Percentiles rank a stretch among this genome's conserved stretches.
Evolutionary conservation across 108 stramenopile genomes (phyloP).

Genomic region (Cyclostephanos invisitatus): DNA sequence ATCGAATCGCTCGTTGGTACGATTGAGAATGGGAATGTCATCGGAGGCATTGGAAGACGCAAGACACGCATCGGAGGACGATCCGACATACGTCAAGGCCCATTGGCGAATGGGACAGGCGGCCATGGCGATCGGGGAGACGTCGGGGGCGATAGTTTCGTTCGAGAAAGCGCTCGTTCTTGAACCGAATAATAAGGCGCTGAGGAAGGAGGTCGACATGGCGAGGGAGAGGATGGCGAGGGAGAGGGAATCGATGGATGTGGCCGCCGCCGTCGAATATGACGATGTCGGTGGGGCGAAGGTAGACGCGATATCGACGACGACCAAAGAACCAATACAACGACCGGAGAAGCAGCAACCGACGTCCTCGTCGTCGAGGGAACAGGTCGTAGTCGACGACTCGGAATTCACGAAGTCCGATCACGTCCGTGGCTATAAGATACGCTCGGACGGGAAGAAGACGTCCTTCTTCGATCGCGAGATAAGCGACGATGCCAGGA

Average conservation of each 20-base stretch:
- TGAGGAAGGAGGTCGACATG: constrained; percentile 62
- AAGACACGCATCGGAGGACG: constrained; percentile 48
- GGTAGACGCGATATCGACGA: not conserved
- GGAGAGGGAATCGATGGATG: constrained; percentile 27
- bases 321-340: constrained; percentile 13
- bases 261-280: constrained; percentile 9
- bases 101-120: constrained; percentile 84
- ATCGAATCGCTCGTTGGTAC: constrained; percentile 71
- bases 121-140: constrained; percentile 45
- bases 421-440: constrained; percentile 93
- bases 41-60: constrained; percentile 59
- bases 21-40: constrained; percentile 63
- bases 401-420: constrained; percentile 73
- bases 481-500: constrained; percentile 90
- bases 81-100: constrained; percentile 75
- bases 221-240: constrained; percentile 57
- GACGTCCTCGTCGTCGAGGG: constrained; percentile 7
- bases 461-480: constrained; percentile 97
- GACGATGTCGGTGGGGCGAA: not conserved
- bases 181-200: constrained; percentile 75
- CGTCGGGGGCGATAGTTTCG: constrained; percentile 58
- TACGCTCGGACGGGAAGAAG: constrained; percentile 90
- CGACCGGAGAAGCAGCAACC: constrained; percentile 11
- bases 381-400: constrained; percentile 1
- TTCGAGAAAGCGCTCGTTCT: constrained; percentile 57